Evolutionary conservation across 169 alveolate genomes (phyloP).

Genomic region (Neospora caninum): DNA sequence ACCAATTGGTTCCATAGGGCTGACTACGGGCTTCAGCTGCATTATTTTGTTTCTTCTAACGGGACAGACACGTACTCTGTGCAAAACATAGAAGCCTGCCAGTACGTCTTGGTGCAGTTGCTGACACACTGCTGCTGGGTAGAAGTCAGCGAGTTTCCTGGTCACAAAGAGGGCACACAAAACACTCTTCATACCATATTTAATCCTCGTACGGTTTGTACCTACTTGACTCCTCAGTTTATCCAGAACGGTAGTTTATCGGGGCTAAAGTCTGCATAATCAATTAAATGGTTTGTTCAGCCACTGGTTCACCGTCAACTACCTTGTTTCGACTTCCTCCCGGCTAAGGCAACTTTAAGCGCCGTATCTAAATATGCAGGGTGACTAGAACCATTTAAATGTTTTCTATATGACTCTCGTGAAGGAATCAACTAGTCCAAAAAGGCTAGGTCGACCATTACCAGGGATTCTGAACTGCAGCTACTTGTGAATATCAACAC

Average conservation of each 20-base stretch:
- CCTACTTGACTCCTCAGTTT: neutral
- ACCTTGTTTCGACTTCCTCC: slow-evolving; percentile 28
- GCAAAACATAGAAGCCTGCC: slow-evolving; percentile 31
- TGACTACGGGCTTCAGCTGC: too few relatives aligned
- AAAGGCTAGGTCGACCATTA: too few relatives aligned
- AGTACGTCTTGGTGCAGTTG: slow-evolving; percentile 42
- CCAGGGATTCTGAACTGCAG: too few relatives aligned
- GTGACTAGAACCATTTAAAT: neutral
- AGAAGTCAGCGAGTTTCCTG: slow-evolving; percentile 33
- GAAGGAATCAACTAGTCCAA: neutral
- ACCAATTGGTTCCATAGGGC: too few relatives aligned
- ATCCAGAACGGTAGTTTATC: neutral
- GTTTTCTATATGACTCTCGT: neutral
- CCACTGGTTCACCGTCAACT: slow-evolving; percentile 59
- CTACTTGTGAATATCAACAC: neutral
- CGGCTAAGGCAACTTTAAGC: neutral
- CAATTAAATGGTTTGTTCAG: slow-evolving; percentile 33
- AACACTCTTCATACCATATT: neutral
- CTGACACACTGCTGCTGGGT: slow-evolving; percentile 34
- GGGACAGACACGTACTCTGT: neutral
- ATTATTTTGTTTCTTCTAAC: too few relatives aligned
- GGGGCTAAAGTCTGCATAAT: neutral
- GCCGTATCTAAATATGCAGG: neutral
- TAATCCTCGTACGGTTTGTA: neutral
- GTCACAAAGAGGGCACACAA: neutral